These are phyloP conservation scores for Aspergillus intermedius DNA, from an alignment of 2,329 filamentous ascomycete species.

Conservation along the genomic window DNA sequence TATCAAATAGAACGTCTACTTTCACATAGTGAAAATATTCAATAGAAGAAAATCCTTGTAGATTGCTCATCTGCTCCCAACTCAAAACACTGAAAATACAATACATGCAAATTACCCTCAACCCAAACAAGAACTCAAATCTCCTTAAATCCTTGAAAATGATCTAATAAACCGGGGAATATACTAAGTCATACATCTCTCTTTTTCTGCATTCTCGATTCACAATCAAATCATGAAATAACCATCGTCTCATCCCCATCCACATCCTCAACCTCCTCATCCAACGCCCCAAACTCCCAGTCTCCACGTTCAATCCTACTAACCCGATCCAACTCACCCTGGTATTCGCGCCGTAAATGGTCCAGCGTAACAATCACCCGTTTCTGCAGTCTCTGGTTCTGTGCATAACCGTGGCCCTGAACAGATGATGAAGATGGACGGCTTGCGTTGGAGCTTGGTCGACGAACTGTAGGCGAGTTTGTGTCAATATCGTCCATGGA, in stretches of 20 bases:
- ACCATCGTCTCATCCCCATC: conserved; percentile 35
- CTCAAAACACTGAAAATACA: too few relatives aligned
- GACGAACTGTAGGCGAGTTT: conserved; percentile 13
- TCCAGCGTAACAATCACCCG: conserved; percentile 77
- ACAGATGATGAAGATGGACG: conserved; percentile 17
- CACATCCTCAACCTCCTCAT: conserved; percentile 10
- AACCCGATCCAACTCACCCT: conserved; percentile 80
- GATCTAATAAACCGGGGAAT: background rate
- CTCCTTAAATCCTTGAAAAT: background rate
- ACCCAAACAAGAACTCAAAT: too few relatives aligned
- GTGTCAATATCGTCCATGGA: conserved; percentile 33
- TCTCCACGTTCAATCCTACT: conserved; percentile 83
- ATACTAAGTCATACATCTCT: background rate
- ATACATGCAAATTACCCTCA: too few relatives aligned
- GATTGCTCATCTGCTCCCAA: too few relatives aligned
- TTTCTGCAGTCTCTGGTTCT: conserved; percentile 39
- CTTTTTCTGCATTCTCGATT: background rate
- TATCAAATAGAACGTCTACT: too few relatives aligned
- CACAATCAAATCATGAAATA: conserved; percentile 15
- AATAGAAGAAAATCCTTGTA: too few relatives aligned
- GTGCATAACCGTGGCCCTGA: conserved; percentile 9
- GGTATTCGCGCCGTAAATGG: conserved; percentile 82
- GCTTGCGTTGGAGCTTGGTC: conserved; percentile 14
- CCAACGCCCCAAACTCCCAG: conserved; percentile 62
- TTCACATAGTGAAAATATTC: too few relatives aligned